Conservation (phyloP, 2,329 filamentous ascomycete species). For the Clonostachys sp. region DNA sequence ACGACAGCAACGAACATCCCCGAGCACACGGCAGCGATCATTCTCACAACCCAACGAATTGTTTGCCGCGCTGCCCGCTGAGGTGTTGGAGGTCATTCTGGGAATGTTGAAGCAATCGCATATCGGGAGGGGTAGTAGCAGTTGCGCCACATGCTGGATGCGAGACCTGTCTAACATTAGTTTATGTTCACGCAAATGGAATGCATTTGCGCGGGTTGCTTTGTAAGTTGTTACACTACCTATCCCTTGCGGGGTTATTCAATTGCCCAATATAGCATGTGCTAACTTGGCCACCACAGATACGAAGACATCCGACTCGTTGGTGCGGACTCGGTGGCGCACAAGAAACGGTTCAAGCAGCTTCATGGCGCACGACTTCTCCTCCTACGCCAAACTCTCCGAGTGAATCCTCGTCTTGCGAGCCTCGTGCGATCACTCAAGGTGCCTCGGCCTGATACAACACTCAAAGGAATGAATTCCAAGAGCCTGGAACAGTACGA, state of each 20-base stretch:
- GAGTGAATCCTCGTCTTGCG: conserved; percentile 47
- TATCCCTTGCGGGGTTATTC: neutral
- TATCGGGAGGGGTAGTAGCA: conserved; percentile 37
- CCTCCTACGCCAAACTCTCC: conserved; percentile 53
- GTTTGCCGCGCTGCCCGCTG: conserved; percentile 51
- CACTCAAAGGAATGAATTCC: conserved; percentile 16
- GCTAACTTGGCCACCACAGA: conserved; percentile 17
- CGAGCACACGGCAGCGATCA: conserved; percentile 12
- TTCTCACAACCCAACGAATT: conserved; percentile 39
- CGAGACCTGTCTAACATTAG: conserved; percentile 50
- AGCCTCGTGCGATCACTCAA: conserved; percentile 52
- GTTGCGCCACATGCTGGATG: conserved; percentile 64
- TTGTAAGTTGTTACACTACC: conserved; percentile 33
- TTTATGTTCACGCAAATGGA: conserved; percentile 45
- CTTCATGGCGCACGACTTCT: conserved; percentile 46
- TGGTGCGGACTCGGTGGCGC: conserved; percentile 48
- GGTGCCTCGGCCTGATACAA: conserved; percentile 39
- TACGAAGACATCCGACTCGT: conserved; percentile 56
- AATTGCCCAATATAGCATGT: neutral
- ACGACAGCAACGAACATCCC: conserved; percentile 7
- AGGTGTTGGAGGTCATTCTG: conserved; percentile 54
- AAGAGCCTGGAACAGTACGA: conserved; percentile 45
- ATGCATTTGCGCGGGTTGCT: conserved; percentile 42
- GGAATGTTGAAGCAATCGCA: conserved; percentile 48
- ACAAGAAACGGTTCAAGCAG: conserved; percentile 54